phyloP scores from a whole-genome alignment of 2,329 filamentous ascomycete species.

The Calonectria hongkongensis region DNA sequence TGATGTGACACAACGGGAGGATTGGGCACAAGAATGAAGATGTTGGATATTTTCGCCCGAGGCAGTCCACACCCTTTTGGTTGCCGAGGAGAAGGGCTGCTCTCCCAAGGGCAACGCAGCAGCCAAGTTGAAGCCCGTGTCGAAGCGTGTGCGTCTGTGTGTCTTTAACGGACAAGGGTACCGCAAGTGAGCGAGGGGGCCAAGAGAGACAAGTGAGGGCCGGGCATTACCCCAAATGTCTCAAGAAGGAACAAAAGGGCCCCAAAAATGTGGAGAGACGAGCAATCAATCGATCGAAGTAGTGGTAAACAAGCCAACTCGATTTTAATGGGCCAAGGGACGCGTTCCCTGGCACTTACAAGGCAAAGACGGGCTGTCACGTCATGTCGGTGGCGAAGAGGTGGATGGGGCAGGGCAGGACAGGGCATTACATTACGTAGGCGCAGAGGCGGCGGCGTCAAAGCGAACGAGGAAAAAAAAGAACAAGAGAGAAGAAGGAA shows the following conservation, averaged over 20 bases:
- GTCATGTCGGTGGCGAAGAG: constrained; percentile 17
- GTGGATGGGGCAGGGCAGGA: not conserved
- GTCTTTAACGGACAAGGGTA: constrained; percentile 40
- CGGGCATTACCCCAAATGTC: constrained; percentile 36
- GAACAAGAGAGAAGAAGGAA: not conserved
- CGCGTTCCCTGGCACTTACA: constrained; percentile 20
- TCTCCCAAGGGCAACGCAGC: constrained; percentile 15
- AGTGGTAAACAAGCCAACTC: constrained; percentile 8
- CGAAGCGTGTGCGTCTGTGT: constrained; percentile 43
- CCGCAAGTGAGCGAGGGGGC: constrained; percentile 35
- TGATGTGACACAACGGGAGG: constrained; percentile 37
- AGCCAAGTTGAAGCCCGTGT: constrained; percentile 30
- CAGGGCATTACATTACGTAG: not conserved
- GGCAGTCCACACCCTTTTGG: not conserved
- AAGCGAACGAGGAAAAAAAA: constrained; percentile 10
- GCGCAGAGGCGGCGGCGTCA: constrained; percentile 2
- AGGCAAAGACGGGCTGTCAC: constrained; percentile 22
- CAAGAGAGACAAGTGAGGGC: constrained; percentile 32
- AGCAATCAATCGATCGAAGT: constrained; percentile 5
- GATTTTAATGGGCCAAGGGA: not conserved
- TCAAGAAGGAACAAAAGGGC: constrained; percentile 23
- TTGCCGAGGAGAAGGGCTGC: constrained; percentile 16
- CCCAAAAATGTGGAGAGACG: constrained; percentile 1
- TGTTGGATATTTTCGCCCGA: constrained; percentile 8
- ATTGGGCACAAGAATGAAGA: not conserved